A percentile compares a stretch with the other conserved stretches of the same genome.
phyloP scores from a whole-genome alignment of 495 filamentous ascomycete genomes.

The Letharia lupina region DNA sequence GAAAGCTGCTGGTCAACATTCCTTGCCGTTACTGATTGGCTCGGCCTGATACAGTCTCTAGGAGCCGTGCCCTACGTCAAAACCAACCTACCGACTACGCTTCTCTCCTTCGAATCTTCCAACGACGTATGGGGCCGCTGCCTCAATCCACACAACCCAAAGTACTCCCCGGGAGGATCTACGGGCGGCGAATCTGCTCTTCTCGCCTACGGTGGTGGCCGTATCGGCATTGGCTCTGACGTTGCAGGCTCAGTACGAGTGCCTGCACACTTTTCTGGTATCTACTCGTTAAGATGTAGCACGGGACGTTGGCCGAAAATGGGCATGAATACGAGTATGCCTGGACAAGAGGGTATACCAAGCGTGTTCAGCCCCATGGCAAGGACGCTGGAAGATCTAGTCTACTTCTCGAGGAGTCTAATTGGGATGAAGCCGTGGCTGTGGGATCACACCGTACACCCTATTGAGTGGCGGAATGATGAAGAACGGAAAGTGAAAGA shows the following conservation, averaged over 20 bases:
- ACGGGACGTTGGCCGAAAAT: slow-evolving; percentile 89
- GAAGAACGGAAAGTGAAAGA: slow-evolving; percentile 49
- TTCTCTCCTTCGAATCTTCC: slow-evolving; percentile 84
- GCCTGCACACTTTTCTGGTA: slow-evolving; percentile 85
- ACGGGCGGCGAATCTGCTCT: slow-evolving; percentile 86
- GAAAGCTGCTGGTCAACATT: slow-evolving; percentile 65
- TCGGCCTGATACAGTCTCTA: slow-evolving; percentile 32
- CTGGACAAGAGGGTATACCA: slow-evolving; percentile 84
- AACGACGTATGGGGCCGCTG: slow-evolving; percentile 85
- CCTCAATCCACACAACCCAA: slow-evolving; percentile 71
- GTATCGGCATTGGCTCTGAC: slow-evolving; percentile 93
- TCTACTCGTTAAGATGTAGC: slow-evolving; percentile 85
- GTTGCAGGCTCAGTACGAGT: slow-evolving; percentile 86
- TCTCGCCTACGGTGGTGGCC: slow-evolving; percentile 71
- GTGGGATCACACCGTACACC: slow-evolving; percentile 81
- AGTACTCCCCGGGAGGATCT: slow-evolving; percentile 85
- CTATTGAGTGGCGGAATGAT: slow-evolving; percentile 66
- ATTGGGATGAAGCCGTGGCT: slow-evolving; percentile 83
- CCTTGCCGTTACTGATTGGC: not conserved
- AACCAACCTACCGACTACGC: slow-evolving; percentile 85
- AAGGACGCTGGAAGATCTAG: slow-evolving; percentile 73
- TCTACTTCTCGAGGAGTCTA: slow-evolving; percentile 67
- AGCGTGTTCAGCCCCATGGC: slow-evolving; percentile 93
- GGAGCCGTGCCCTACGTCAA: slow-evolving; percentile 86
- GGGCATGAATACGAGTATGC: slow-evolving; percentile 82